These are phyloP conservation scores for Starmerella tilneyi DNA, from an alignment of 805 yeast species.

Conservation along the genomic window DNA sequence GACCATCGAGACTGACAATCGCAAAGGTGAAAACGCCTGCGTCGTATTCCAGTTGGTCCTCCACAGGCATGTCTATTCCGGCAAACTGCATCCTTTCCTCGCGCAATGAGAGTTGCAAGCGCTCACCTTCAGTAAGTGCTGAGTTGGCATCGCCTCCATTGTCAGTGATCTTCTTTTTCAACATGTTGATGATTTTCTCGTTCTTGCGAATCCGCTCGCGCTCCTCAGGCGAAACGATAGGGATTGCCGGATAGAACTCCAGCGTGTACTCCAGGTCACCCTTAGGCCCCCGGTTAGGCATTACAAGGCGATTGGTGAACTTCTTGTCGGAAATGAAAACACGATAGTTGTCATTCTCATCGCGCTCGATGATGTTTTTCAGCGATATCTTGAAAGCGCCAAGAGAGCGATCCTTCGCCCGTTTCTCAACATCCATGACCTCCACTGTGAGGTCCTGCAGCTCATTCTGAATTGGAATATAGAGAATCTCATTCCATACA, in stretches of 20 bases:
- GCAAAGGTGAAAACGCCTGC: slow-evolving; percentile 71
- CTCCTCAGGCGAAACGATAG: slow-evolving; percentile 65
- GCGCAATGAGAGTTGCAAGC: slow-evolving; percentile 27
- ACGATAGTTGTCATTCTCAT: slow-evolving; percentile 49
- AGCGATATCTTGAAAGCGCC: slow-evolving; percentile 71
- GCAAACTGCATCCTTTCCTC: slow-evolving; percentile 27
- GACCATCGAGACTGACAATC: slow-evolving; percentile 30
- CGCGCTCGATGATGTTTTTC: slow-evolving; percentile 53
- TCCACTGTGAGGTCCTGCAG: slow-evolving; percentile 76
- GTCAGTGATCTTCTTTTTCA: slow-evolving; percentile 24
- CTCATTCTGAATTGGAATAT: slow-evolving; percentile 70
- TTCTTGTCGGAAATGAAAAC: slow-evolving; percentile 48
- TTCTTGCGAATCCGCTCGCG: slow-evolving; percentile 40
- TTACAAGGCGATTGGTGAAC: slow-evolving; percentile 53
- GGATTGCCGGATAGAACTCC: slow-evolving; percentile 74
- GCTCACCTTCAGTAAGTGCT: slow-evolving; percentile 28
- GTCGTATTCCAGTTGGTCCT: slow-evolving; percentile 46
- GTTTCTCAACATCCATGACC: slow-evolving; percentile 81
- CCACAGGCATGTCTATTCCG: slow-evolving; percentile 30
- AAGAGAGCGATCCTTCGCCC: slow-evolving; percentile 71
- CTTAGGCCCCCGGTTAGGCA: slow-evolving; percentile 66
- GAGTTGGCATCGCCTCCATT: slow-evolving; percentile 13
- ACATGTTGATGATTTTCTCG: slow-evolving; percentile 31
- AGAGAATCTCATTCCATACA: slow-evolving; percentile 71
- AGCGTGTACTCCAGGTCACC: slow-evolving; percentile 66